phyloP scores from a whole-genome alignment of 192 early-diverging fungal genomes.

The Dissophora globulifera region DNA sequence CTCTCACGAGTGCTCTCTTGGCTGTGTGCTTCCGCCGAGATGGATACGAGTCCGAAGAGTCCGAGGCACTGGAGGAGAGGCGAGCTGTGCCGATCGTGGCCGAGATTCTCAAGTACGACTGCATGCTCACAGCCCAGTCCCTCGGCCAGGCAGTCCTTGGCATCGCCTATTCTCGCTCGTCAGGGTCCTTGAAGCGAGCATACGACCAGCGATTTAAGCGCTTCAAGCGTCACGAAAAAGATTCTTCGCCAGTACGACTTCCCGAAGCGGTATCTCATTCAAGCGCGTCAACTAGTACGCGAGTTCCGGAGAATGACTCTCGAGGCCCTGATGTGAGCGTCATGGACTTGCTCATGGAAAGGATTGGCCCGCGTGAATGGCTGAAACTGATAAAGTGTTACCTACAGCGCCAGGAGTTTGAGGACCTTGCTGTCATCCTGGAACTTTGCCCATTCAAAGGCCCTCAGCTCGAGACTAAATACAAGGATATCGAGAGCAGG shows the following conservation, averaged over 20 bases:
- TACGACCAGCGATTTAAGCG: neutral
- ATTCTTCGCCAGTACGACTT: neutral
- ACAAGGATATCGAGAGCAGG: neutral
- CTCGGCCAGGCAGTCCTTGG: conserved; percentile 39
- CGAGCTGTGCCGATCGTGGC: conserved; percentile 29
- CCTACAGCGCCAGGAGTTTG: conserved; percentile 44
- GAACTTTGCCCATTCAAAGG: conserved; percentile 46
- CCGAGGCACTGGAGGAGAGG: conserved; percentile 23
- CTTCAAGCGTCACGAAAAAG: neutral
- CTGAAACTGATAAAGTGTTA: conserved; percentile 46
- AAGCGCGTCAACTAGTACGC: neutral
- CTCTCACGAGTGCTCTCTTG: conserved; percentile 40
- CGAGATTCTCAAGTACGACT: conserved; percentile 43
- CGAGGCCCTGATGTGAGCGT: neutral
- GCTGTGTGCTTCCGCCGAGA: conserved; percentile 45
- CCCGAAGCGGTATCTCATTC: neutral
- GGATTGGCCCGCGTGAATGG: conserved; percentile 49
- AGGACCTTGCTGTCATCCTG: conserved; percentile 26
- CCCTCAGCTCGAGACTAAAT: conserved; percentile 24
- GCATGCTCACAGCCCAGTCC: conserved; percentile 49
- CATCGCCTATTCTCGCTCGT: conserved; percentile 25
- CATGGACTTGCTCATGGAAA: conserved; percentile 42
- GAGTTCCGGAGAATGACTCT: too few species aligned
- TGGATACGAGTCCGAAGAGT: conserved; percentile 27
- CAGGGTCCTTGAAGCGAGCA: conserved; percentile 20